Base-by-base conservation (phyloP, 2,329 filamentous ascomycete species). In the Biscogniauxia mediterranea region DNA sequence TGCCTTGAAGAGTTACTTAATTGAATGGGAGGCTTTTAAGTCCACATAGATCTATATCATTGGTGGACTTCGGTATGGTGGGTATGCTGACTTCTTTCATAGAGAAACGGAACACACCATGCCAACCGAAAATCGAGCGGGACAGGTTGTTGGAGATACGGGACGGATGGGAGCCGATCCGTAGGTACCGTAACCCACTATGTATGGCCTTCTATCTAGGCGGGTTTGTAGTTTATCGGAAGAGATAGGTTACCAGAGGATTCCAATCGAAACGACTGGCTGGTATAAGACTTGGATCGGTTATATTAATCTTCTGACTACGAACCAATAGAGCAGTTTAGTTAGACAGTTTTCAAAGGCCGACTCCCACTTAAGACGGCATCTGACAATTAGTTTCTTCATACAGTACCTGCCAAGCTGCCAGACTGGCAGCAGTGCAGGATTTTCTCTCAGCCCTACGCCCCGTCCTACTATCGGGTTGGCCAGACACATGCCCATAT, bases 41-140 rank as follows among this genome's bases (percentile, higher is more conserved):
- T 32, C 7, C 11, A 32, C 7, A 32, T 32, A 32, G 3, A 6
- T 2, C 28, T 2, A 32, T 32, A 23, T 52, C 5, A 26, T 38
- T 49, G 3, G 19, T 54, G 8, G 8, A 13, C 13, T 19, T 13
- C 4, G 1, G n/a, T 11, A 38, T 5, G 15, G 3, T 32, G 1
- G 42, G 52, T 50, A 23, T 23, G 23, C 50, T 23, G 1, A 15
- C 15, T 11, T 19, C 55, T 6, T 20, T 17, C 54, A 17, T 15
- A 77, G 74, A 8, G 65, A 70, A 68, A 77, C 75, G 5, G 64
- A 69, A 26, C 75, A 73, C 46, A 73, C 67, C 8, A 76, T 76
- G 15, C 62, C 70, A 56, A 74, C 74, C 13, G 72, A 77, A 57
- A 66, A 3, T 68, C 68, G 9, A 77, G 74, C 56, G 74, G 75